Evolutionary conservation across 2,329 filamentous ascomycete genomes (phyloP).

Genomic region (Trichoderma pleuroti): DNA sequence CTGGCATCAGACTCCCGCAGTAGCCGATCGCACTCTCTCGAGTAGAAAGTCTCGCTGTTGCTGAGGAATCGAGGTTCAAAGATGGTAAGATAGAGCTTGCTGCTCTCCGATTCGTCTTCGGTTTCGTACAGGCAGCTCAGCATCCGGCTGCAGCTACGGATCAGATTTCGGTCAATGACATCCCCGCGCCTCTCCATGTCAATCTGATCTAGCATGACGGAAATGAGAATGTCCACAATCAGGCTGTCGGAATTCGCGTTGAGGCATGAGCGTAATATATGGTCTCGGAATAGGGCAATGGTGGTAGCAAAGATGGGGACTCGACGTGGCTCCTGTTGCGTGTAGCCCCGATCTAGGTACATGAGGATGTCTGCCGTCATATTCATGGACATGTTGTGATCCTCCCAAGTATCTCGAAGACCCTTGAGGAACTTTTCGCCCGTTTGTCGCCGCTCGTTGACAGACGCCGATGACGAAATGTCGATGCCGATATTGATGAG

Average conservation of each 20-base stretch:
- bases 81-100: conserved; percentile 76
- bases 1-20: conserved; percentile 76
- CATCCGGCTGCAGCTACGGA: conserved; percentile 85
- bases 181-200: conserved; percentile 90
- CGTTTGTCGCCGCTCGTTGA: conserved; percentile 72
- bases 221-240: conserved; percentile 74
- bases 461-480: conserved; percentile 55
- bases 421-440: conserved; percentile 80
- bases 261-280: conserved; percentile 66
- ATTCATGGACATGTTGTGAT: conserved; percentile 89
- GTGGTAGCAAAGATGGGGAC: conserved; percentile 79
- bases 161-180: conserved; percentile 75
- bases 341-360: conserved; percentile 91
- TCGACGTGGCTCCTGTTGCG: conserved; percentile 59
- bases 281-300: conserved; percentile 84
- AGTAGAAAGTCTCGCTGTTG: conserved; percentile 71
- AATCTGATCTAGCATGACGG: conserved; percentile 84
- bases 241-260: conserved; percentile 42
- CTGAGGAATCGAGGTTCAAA: conserved; percentile 79
- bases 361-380: conserved; percentile 97
- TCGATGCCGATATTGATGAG: conserved; percentile 60
- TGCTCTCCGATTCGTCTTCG: conserved; percentile 69
- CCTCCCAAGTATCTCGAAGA: conserved; percentile 76
- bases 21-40: conserved; percentile 67
- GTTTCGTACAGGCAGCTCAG: conserved; percentile 83